Conservation (phyloP, 805 yeast genomes). For the Ogataea angusta region DNA sequence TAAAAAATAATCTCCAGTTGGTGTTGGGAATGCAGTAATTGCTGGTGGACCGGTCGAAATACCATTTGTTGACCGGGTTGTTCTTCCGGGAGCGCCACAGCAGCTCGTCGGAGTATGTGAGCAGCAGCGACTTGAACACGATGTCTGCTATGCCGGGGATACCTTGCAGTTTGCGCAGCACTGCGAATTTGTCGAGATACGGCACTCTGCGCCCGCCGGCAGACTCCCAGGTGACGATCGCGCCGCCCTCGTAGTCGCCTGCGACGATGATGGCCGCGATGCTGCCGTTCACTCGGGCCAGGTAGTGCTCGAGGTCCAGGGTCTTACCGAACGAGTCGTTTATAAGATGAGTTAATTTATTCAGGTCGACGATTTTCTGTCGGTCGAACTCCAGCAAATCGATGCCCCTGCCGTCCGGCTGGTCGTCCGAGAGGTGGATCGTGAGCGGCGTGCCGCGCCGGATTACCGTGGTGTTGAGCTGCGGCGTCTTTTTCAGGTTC, state of each 20-base stretch:
- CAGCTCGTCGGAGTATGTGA: slow-evolving; percentile 65
- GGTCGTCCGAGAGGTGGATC: slow-evolving; percentile 33
- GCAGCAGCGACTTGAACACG: slow-evolving; percentile 74
- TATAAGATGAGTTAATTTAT: slow-evolving; percentile 56
- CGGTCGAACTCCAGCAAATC: slow-evolving; percentile 38
- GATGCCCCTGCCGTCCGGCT: slow-evolving; percentile 34
- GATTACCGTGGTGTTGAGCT: slow-evolving; percentile 71
- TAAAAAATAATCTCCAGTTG: slow-evolving; percentile 40
- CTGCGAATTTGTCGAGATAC: slow-evolving; percentile 93
- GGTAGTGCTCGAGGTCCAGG: slow-evolving; percentile 64
- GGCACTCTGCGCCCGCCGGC: slow-evolving; percentile 43
- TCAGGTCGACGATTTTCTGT: slow-evolving; percentile 46
- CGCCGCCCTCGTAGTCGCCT: slow-evolving; percentile 95
- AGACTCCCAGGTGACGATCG: slow-evolving; percentile 82
- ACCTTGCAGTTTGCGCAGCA: slow-evolving; percentile 78
- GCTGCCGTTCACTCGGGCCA: slow-evolving; percentile 57
- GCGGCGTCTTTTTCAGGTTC: slow-evolving; percentile 51
- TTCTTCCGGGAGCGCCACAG: slow-evolving; percentile 86
- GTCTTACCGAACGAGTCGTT: slow-evolving; percentile 75
- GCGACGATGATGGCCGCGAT: slow-evolving; percentile 79
- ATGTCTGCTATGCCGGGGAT: slow-evolving; percentile 92
- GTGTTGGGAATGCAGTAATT: slow-evolving; percentile 45
- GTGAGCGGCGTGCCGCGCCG: slow-evolving; percentile 68
- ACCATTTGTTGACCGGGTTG: slow-evolving; percentile 97
- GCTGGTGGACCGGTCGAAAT: slow-evolving; percentile 85